phyloP scores from a whole-genome alignment of 1,284 basidiomycete genomes.

The Melampsora occidentalis region DNA sequence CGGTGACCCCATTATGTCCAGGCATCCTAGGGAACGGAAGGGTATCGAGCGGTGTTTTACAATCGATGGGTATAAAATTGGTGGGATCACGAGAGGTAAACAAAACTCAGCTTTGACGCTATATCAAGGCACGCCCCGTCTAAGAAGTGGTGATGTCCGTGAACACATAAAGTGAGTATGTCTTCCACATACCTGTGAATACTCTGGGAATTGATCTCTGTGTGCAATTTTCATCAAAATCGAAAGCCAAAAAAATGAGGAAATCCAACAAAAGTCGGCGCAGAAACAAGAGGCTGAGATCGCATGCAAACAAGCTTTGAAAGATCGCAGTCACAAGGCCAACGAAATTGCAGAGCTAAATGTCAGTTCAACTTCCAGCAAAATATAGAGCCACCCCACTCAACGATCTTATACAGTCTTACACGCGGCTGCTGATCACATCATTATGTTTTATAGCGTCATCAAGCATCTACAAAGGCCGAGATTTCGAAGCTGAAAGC shows the following conservation, averaged over 20 bases:
- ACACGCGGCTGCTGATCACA: neutral
- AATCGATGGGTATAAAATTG: constrained; percentile 35
- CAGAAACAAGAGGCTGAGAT: neutral
- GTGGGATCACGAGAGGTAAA: constrained; percentile 58
- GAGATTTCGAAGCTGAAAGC: constrained; percentile 49
- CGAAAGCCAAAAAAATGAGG: neutral
- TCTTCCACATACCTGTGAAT: neutral
- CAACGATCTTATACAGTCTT: neutral
- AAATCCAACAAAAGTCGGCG: too few relatives aligned
- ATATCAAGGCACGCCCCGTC: constrained; percentile 51
- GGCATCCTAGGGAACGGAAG: constrained; percentile 45
- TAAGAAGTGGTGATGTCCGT: constrained; percentile 50
- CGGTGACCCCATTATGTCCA: constrained; percentile 23
- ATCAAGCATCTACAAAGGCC: constrained; percentile 40
- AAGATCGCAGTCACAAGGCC: neutral
- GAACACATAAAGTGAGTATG: constrained; percentile 45
- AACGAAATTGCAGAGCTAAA: neutral
- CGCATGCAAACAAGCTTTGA: neutral
- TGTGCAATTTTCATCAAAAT: neutral
- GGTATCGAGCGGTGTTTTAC: constrained; percentile 50
- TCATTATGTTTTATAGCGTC: constrained; percentile 8
- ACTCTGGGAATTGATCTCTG: too few relatives aligned
- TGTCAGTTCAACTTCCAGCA: neutral
- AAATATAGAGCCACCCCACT: too few relatives aligned
- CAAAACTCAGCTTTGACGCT: constrained; percentile 56